Evolutionary conservation across 495 filamentous ascomycete genomes (phyloP).

Genomic region (Penicillium cataractarum): DNA sequence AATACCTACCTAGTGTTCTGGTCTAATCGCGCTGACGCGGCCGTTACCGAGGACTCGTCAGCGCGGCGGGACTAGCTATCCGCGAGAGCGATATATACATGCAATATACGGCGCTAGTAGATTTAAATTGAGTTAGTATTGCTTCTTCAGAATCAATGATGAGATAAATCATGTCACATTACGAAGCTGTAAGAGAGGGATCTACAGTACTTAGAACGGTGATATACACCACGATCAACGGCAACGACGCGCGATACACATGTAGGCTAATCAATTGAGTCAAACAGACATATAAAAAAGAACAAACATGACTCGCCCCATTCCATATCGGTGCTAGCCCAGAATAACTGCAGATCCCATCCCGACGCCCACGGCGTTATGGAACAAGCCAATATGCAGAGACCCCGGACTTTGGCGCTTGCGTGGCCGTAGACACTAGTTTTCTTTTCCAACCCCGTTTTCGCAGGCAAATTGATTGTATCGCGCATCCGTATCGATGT

Average conservation of each 20-base stretch:
- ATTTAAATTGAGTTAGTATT: too few species aligned
- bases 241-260: too few species aligned
- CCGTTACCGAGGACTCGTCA: not conserved
- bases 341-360: not conserved
- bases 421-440: too few species aligned
- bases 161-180: not conserved
- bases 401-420: not conserved
- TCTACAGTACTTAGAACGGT: too few species aligned
- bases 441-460: too few species aligned
- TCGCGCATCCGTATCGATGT: too few species aligned
- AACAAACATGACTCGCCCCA: not conserved
- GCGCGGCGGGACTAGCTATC: not conserved
- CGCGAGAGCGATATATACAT: not conserved
- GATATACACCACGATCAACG: too few species aligned
- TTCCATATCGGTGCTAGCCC: not conserved
- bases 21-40: not conserved
- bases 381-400: not conserved
- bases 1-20: too few species aligned
- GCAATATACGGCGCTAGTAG: too few species aligned
- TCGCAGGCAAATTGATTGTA: too few species aligned
- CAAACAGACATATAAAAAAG: not conserved
- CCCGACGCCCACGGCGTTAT: not conserved
- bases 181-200: not conserved
- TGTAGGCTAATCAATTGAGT: too few species aligned
- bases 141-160: not conserved